Base-by-base conservation (phyloP, 805 yeast species). In the Saccharomycopsis fermentans region DNA sequence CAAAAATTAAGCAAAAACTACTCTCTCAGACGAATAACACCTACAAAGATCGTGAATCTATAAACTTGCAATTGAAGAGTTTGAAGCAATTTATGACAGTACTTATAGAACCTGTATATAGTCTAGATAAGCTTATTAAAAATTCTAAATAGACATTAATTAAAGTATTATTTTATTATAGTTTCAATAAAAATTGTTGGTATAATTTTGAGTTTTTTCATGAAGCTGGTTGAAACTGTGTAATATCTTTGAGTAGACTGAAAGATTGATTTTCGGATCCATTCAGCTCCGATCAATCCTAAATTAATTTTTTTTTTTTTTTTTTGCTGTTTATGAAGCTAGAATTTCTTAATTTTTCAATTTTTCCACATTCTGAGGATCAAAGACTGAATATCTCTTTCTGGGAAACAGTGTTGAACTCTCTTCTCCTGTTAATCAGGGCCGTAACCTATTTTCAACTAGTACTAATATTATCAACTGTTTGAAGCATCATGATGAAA, bases 61-160 rank as follows among this genome's bases (percentile, higher is more conserved):
- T 43, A 19, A 43, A 43, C n/a, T 21, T 21, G 50, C 50, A 24
- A 43, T 43, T 43, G 6, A 4, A 19, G 17, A 24, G 29, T 11
- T 43, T 43, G 50, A 43, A 21, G 29, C 21, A 21, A 43, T 43
- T 43, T 16, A 43, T 43, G 50, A 11, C 50, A 2, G 50, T 43
- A 21, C 50, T 43, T 43, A 43, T 43, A 43, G 50, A 43, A 24
- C 50, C 50, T 21, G 50, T 43, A 43, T 43, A 43, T 43, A 43
- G 50, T 43, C 26, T 43, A 24, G 50, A 43, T 43, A 43, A 43
- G 50, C 24, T 43, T 11, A 43, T 43, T 11, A 43, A 21, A 21
- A 43, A 43, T 12, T 21, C 29, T 43, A 43, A 43, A 8, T 43
- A 43, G 26, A 9, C 9, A 3, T 19, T 43, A 19, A 5, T 1